These are phyloP conservation scores for Lasiosphaeria hispida DNA, from an alignment of 495 filamentous ascomycete species.

Conservation along the genomic window DNA sequence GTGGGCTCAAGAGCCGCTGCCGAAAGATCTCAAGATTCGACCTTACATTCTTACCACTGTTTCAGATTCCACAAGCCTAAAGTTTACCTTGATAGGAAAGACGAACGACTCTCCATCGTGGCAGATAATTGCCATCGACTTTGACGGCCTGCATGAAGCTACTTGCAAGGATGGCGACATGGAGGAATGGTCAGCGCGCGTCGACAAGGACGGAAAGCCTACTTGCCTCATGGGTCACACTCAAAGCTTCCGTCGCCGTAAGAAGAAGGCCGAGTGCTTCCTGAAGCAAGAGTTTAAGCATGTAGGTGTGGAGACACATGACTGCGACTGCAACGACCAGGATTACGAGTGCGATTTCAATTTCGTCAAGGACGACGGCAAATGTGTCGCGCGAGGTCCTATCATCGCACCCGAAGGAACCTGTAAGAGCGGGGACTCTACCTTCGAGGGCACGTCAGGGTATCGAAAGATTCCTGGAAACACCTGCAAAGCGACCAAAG, in stretches of 20 bases:
- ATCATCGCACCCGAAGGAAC: constrained; percentile 58
- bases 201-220: constrained; percentile 74
- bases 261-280: constrained; percentile 83
- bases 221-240: constrained; percentile 94
- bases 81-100: constrained; percentile 72
- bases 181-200: constrained; percentile 80
- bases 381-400: constrained; percentile 54
- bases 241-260: constrained; percentile 77
- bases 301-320: constrained; percentile 57
- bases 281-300: constrained; percentile 82
- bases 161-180: constrained; percentile 80
- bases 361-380: constrained; percentile 60
- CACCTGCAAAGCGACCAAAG: constrained; percentile 59
- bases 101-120: constrained; percentile 43
- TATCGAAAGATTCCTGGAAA: constrained; percentile 93
- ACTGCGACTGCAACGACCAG: constrained; percentile 73
- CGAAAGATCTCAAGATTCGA: constrained; percentile 58
- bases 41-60: constrained; percentile 77
- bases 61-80: constrained; percentile 84
- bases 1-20: constrained; percentile 67
- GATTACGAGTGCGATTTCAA: constrained; percentile 97
- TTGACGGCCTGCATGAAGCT: constrained; percentile 72
- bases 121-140: constrained; percentile 73
- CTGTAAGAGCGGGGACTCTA: constrained; percentile 66
- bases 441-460: constrained; percentile 79